These are phyloP conservation scores for Aegilops speltoides DNA, from an alignment of 176 grass and related monocot species.

Conservation along the genomic window DNA sequence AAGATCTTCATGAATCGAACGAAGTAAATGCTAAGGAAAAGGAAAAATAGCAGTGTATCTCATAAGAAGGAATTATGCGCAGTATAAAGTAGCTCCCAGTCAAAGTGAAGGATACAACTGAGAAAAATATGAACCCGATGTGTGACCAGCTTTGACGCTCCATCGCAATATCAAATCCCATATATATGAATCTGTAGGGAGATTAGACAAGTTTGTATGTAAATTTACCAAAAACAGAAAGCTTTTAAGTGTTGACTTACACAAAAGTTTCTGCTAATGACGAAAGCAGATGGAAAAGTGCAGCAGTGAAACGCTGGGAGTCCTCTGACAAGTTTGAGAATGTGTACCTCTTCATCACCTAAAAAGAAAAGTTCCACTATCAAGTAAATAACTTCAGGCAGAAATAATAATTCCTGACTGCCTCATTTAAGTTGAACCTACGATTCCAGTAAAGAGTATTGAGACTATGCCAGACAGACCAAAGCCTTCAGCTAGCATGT, in stretches of 20 bases:
- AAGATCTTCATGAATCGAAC: constrained; percentile 51
- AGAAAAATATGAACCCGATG: constrained; percentile 93
- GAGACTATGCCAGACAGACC: constrained; percentile 91
- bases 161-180: constrained; percentile 96
- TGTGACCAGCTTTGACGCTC: constrained; percentile 93
- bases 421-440: constrained; percentile 38
- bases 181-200: constrained; percentile 80
- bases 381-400: background rate
- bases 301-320: constrained; percentile 66
- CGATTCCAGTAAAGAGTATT: constrained; percentile 90
- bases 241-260: constrained; percentile 43
- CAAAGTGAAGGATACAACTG: constrained; percentile 81
- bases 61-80: background rate
- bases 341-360: constrained; percentile 93
- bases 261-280: constrained; percentile 91
- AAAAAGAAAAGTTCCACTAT: constrained; percentile 19
- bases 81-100: constrained; percentile 32
- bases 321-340: constrained; percentile 74
- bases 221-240: background rate
- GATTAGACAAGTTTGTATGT: constrained; percentile 9
- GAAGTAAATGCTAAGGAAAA: constrained; percentile 56
- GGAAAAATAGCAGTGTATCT: constrained; percentile 31
- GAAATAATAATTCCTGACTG: background rate
- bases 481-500: constrained; percentile 93
- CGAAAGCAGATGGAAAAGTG: constrained; percentile 85